Base-by-base conservation (phyloP, 768 basidiomycete species). In the Porpolomopsis calyptriformis region DNA sequence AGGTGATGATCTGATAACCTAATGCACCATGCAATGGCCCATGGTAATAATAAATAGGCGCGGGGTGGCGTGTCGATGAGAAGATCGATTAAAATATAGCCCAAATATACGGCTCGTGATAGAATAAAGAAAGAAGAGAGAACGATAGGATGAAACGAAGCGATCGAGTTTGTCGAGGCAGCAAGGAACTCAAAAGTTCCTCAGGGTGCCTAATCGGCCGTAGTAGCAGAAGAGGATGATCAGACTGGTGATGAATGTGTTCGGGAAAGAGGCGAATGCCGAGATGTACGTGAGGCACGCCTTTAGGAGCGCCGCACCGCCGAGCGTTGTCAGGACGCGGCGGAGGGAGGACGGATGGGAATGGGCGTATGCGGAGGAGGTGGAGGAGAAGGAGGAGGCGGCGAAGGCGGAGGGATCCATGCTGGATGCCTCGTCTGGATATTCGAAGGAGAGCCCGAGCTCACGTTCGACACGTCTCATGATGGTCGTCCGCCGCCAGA, bases 381-480 rank as follows among this genome's bases (percentile, higher is more conserved):
- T 14, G 27, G 25, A 23, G 38, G 25, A 36, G 20, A 27, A 35
- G 10, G 12, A 22, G 20, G 29, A 31, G 7, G 40, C 20, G 1
- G 18, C 14, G 41, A 43, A 26, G 49, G 26, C 29, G 23, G 49
- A 12, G 19, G 43, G 11, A 4, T 10, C 12, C 25, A 33, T 33
- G 31, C 37, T 40, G 14, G 49, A 45, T 34, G 16, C 22, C n/a
- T n/a, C 31, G 5, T 62, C 52, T 33, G 55, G 47, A 25, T 63
- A 61, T 7, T 60, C 59, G 18, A 58, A 45, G 14, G 53, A 55
- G 29, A 70, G 54, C 7, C 63, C 57, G 27, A 70, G 57, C 49
- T 67, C 66, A 24, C 61, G 54, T 36, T 57, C 49, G 37, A 61
- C 55, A 24, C 62, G 58, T 48, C 52, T 49, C 33, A 65, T 49